These are phyloP conservation scores for Pestalotiopsis sp. DNA, from an alignment of 2,329 filamentous ascomycete species.

Conservation along the genomic window DNA sequence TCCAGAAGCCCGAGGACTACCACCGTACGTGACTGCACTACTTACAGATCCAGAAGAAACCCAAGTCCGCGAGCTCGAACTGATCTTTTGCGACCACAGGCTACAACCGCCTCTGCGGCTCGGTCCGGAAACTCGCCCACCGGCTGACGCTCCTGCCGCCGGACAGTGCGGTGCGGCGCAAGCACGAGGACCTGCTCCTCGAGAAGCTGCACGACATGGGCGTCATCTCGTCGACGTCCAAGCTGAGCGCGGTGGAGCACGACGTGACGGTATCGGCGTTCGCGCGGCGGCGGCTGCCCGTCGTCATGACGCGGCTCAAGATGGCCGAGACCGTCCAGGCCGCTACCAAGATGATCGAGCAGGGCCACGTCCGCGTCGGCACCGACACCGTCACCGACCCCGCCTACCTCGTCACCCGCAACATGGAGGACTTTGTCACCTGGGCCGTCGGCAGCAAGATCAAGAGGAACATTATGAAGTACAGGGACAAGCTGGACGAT, in stretches of 20 bases:
- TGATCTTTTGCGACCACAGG: slow-evolving; percentile 11
- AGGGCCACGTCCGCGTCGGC: slow-evolving; percentile 90
- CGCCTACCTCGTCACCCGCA: slow-evolving; percentile 84
- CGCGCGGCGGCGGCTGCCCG: slow-evolving; percentile 79
- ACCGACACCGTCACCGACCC: slow-evolving; percentile 89
- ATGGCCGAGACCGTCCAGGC: slow-evolving; percentile 93
- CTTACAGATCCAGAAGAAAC: neutral
- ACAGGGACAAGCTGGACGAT: slow-evolving; percentile 92
- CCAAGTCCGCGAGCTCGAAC: slow-evolving; percentile 12
- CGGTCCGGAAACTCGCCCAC: slow-evolving; percentile 88
- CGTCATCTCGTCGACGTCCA: slow-evolving; percentile 74
- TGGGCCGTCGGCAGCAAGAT: slow-evolving; percentile 98
- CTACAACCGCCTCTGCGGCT: slow-evolving; percentile 70
- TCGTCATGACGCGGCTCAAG: slow-evolving; percentile 85
- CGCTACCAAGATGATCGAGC: slow-evolving; percentile 86
- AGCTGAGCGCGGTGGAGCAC: slow-evolving; percentile 83
- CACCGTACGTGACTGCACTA: slow-evolving; percentile 39
- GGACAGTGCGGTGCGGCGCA: slow-evolving; percentile 74
- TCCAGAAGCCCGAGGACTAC: slow-evolving; percentile 89
- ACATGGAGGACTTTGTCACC: slow-evolving; percentile 94
- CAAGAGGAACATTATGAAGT: slow-evolving; percentile 93
- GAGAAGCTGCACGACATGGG: slow-evolving; percentile 95
- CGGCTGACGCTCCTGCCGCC: slow-evolving; percentile 82
- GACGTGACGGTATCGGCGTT: slow-evolving; percentile 89
- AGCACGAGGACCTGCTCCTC: slow-evolving; percentile 84